Evolutionary conservation across 1,284 basidiomycete genomes (phyloP).

Genomic region (Puccinia coronata): DNA sequence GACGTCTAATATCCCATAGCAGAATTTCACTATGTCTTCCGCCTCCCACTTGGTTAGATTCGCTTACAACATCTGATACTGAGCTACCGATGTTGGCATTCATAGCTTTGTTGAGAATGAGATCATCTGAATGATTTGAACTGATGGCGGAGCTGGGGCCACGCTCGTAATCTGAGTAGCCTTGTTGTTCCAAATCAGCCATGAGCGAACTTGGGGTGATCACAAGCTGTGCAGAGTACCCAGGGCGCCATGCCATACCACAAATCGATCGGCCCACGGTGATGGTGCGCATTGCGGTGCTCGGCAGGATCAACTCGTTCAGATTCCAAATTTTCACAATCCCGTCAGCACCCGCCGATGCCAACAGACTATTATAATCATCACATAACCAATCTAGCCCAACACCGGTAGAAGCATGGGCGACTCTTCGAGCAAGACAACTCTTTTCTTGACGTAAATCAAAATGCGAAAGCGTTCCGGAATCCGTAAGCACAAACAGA

Average conservation of each 20-base stretch:
- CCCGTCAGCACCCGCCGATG: slow-evolving; percentile 33
- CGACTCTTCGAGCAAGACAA: slow-evolving; percentile 31
- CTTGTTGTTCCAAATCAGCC: slow-evolving; percentile 33
- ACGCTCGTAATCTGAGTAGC: slow-evolving; percentile 29
- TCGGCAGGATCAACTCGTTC: slow-evolving; percentile 11
- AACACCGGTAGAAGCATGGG: slow-evolving; percentile 37
- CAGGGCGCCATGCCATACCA: slow-evolving; percentile 39
- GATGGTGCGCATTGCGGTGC: slow-evolving; percentile 33
- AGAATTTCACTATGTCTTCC: slow-evolving; percentile 41
- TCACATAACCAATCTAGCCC: slow-evolving; percentile 31
- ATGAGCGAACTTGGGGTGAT: slow-evolving; percentile 46
- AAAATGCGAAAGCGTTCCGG: slow-evolving; percentile 38
- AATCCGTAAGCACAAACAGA: slow-evolving; percentile 38
- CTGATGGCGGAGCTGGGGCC: slow-evolving; percentile 20
- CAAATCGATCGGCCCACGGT: slow-evolving; percentile 29
- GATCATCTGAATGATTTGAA: slow-evolving; percentile 26
- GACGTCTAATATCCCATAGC: slow-evolving; percentile 43
- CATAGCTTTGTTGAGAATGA: background rate
- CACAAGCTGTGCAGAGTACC: slow-evolving; percentile 24
- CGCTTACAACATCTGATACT: slow-evolving; percentile 8
- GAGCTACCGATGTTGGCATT: background rate
- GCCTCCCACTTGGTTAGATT: slow-evolving; percentile 13
- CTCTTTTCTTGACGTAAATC: slow-evolving; percentile 41
- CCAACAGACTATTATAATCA: slow-evolving; percentile 20
- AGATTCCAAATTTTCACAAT: slow-evolving; percentile 44